Percentiles rank a stretch among this genome's conserved stretches.
Evolutionary conservation across 495 filamentous ascomycete species (phyloP).

Genomic region (Xanthoparmelia taractica): DNA sequence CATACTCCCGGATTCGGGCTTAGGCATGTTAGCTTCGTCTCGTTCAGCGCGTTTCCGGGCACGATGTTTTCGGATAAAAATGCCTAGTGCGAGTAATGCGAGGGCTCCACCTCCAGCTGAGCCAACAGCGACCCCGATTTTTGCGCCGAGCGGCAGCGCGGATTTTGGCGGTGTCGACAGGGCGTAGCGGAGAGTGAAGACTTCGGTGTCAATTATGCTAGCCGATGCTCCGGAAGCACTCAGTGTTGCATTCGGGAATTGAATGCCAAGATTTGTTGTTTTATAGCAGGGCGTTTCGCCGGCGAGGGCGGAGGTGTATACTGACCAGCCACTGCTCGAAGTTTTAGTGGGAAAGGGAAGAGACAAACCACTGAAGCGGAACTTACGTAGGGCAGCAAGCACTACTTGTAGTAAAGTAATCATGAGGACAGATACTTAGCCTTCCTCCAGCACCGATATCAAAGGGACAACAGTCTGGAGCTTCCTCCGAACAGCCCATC

Average conservation of each 20-base stretch:
- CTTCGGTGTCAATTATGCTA: slow-evolving; percentile 21
- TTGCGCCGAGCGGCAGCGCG: slow-evolving; percentile 16
- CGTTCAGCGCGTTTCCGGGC: slow-evolving; percentile 10
- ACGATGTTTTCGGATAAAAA: slow-evolving; percentile 19
- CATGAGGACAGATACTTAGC: slow-evolving; percentile 26
- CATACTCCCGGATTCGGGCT: background rate
- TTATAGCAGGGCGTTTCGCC: slow-evolving; percentile 27
- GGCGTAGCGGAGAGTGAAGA: slow-evolving; percentile 26
- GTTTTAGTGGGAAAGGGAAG: background rate
- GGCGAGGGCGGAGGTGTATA: slow-evolving; percentile 23
- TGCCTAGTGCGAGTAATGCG: background rate
- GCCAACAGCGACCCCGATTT: slow-evolving; percentile 25
- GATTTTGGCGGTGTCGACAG: slow-evolving; percentile 6
- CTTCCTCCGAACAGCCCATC: slow-evolving; percentile 24
- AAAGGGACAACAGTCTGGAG: slow-evolving; percentile 27
- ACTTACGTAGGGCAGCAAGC: slow-evolving; percentile 30
- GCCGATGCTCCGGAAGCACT: slow-evolving; percentile 11
- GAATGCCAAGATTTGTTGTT: slow-evolving; percentile 15
- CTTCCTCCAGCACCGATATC: slow-evolving; percentile 16
- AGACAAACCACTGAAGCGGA: background rate
- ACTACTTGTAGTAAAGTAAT: slow-evolving; percentile 23
- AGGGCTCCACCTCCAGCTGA: slow-evolving; percentile 1
- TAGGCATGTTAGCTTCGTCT: slow-evolving; percentile 7
- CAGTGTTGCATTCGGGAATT: slow-evolving; percentile 12
- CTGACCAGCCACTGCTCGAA: slow-evolving; percentile 25